Base-by-base conservation (phyloP, 2,329 filamentous ascomycete species). In the Aspergillus aculeatus region DNA sequence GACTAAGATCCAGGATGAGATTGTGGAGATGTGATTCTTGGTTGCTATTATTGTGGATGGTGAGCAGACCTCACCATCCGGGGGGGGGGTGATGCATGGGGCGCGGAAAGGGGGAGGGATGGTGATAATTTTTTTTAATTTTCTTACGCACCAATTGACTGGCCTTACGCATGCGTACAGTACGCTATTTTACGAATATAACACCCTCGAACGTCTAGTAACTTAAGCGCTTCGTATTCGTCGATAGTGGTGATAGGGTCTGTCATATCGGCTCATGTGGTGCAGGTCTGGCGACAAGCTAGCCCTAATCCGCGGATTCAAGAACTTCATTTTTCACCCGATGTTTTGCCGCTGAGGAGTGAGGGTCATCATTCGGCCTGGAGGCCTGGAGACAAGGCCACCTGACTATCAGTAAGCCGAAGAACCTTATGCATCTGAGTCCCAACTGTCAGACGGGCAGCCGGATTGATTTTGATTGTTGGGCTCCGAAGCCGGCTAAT, bases 1-100 rank as follows among this genome's bases (percentile, higher is more conserved):
- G 56, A 23, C 50, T 12, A 54, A 61, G 49, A 48, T 56, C 26
- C 38, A 55, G 4, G 63, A 66, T 16, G 64, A 69, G 44, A 50
- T 67, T 23, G 64, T 64, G 60, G 59, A 61, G 29, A 58, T 58
- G 47, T 61, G 29, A 44, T 35, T 35, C 14, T 9, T 16, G 38
- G 38, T 19, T 19, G n/a, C 14, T 16, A n/a, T 35, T 35, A 35
- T 5, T 1, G 5, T 9, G 7, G n/a, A 9, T 44, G 14, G 38
- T 7, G n/a, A n/a, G 38, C 38, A 19, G 38, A 44, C 1, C 14
- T 44, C 6, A 19, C 16, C 14, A 16, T 38, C 4, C 35, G 35
- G 35, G 35, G 5, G 38, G 5, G 38, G 12, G 12, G 32, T 1
- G 14, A 1, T 12, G 12, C 7, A 29, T 29, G 26, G 26, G 26